Base-by-base conservation (phyloP, 2,329 filamentous ascomycete species). In the Fusarium hainanense region DNA sequence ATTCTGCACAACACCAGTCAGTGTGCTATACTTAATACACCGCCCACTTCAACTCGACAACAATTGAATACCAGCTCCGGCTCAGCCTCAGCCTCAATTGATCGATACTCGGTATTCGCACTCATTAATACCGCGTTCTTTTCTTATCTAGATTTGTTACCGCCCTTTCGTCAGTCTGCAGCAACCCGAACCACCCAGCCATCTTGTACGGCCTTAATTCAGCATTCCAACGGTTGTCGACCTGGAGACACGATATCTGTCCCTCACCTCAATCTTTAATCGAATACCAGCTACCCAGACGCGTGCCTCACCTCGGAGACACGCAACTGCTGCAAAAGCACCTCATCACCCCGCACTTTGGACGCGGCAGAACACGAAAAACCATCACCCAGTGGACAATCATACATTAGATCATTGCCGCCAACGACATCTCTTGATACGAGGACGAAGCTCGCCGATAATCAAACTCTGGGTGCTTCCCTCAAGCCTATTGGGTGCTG, bases 181-280 rank as follows among this genome's bases (percentile, higher is more conserved):
- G 55, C 51, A 59, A 63, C 37, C 59, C 61, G 55, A 56, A 30
- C 48, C 57, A 14, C 42, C 51, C 56, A 63, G 63, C 50, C 63
- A 54, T 40, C 54, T 54, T 60, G 54, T 58, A 48, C 61, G 44
- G 56, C 70, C 61, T 16, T 57, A 44, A 47, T 32, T 55, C 47
- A 58, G 60, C 72, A 74, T 75, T 75, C 72, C 72, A 62, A 58
- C 69, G 27, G 46, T 58, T 50, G 64, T 70, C 66, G 67, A 72
- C 71, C 66, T 27, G 62, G 69, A 63, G 57, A 74, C 68, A 64
- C 62, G 62, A 59, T 56, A 60, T 51, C 42, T 43, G 21, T 71
- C 60, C 40, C 58, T 73, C 68, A 63, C 40, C 58, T 72, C 68
- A 63, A 62, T 68, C 46, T 62, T 65, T 49, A 48, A 55, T 58